Base-by-base conservation (phyloP, 129 eudicot genomes). In the Chrysanthemum makinoi region DNA sequence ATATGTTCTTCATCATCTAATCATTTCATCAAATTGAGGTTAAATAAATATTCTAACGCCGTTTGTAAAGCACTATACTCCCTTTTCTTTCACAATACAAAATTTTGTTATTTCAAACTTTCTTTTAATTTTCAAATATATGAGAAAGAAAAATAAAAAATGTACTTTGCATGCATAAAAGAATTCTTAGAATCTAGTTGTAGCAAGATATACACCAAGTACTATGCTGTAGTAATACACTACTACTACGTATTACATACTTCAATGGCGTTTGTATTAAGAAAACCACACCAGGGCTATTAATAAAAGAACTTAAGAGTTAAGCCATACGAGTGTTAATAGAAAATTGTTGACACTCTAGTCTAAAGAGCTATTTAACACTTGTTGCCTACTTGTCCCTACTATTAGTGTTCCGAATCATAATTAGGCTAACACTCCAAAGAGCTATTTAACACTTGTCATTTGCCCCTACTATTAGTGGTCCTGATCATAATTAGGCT, bases 1-100 rank as follows among this genome's bases (percentile, higher is more conserved):
- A 33, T 33, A 4, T 33, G 39, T 72, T 30, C 30, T 72, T 72
- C 76, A 61, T 72, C 69, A 72, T 72, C 60, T 72, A 46, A 72
- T 72, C 77, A 72, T 72, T 72, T 49, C 66, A 47, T 60, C 50
- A 33, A 11, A 61, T 39, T 39, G 44, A 39, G 44, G 44, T 39
- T 6, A 39, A 5, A 5, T 39, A 39, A 39, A 39, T 39, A 39
- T 6, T 39, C 44, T 7, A 39, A 39, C 44, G 44, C 10, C 44
- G 44, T 39, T 39, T 39, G 44, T 39, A 33, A 33, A 33, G 39
- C 5, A 4, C 7, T 39, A 39, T 39, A 39, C 44, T 39, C 44
- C 1, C 44, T 39, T 39, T 39, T 39, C 10, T 39, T 39, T 6
- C 44, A 39, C 44, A 39, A 39, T 39, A 5, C n/a, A 8, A 39